These are phyloP conservation scores for Exobasidium cylindrosporum DNA, from an alignment of 1,284 basidiomycete genomes.

Conservation along the genomic window DNA sequence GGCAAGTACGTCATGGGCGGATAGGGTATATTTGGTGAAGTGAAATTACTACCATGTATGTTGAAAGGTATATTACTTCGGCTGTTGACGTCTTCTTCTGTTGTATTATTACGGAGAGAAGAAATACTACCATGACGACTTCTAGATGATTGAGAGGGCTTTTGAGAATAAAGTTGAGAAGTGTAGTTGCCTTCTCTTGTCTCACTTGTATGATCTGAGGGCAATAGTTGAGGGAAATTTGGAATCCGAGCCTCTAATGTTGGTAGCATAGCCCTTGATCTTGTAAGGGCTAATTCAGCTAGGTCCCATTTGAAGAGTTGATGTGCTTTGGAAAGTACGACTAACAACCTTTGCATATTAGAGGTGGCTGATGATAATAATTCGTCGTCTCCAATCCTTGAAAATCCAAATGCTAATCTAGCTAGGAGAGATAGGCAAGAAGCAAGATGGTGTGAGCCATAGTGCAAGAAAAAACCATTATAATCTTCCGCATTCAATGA, in stretches of 20 bases:
- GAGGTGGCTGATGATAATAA: neutral
- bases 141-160: too few species aligned
- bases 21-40: too few species aligned
- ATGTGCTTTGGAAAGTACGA: slow-evolving; percentile 5
- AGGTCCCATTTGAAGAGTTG: slow-evolving; percentile 5
- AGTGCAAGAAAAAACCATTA: slow-evolving; percentile 11
- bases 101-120: neutral
- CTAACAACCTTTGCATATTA: neutral
- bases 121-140: neutral
- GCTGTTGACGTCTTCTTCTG: neutral
- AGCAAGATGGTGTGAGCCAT: slow-evolving; percentile 5
- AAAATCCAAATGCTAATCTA: neutral
- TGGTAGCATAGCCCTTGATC: neutral
- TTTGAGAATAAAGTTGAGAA: too few species aligned
- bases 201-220: neutral
- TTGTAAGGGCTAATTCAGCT: neutral
- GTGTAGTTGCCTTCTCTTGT: neutral
- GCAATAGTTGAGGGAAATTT: neutral
- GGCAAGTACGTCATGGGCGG: too few species aligned
- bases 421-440: slow-evolving; percentile 2
- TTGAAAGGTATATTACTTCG: too few species aligned
- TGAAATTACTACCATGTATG: too few species aligned
- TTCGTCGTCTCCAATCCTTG: neutral
- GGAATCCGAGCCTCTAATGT: slow-evolving; percentile 5
- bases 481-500: slow-evolving; percentile 1